Base-by-base conservation (phyloP, 805 yeast genomes). In the Hanseniaspora occidentalis region DNA sequence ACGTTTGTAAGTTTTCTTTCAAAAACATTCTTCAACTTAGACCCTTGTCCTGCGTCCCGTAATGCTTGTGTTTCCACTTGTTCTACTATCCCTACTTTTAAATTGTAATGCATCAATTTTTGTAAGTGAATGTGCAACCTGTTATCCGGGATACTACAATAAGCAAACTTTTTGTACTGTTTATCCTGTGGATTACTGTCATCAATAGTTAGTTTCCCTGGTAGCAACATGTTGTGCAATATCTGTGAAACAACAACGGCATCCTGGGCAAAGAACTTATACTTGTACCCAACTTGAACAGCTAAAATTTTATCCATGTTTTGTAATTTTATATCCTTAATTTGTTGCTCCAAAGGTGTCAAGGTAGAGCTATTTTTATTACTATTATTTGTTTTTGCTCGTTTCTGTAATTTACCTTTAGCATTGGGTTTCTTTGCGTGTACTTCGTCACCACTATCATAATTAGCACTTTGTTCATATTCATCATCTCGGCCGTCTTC, bases 241-340 rank as follows among this genome's bases (percentile, higher is more conserved):
- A 79, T 67, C 37, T 67, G 62, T 10, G 94, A 70, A 0, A 79
- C 95, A 4, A 64, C 61, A 11, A 65, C 67, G 0, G 97, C 96
- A 60, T 89, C 96, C 41, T 77, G 70, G 1, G 94, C 95, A 55
- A 75, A 84, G 45, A 88, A 78, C 52, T 83, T 84, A 61, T 77
- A 92, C 57, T 85, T 86, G 62, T 89, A 92, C 0, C 98, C 98
- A 2, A 84, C 94, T 55, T 92, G 92, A 20, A 89, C 69, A 0
- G 92, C 77, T 7, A 92, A 62, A 1, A 92, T 49, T 39, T 83
- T 83, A 48, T 84, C 95, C 39, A 53, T 53, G 53, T 89, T 62
- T 2, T 58, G 50, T 5, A 58, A 48, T 52, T 86, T 86, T 39
- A 92, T 61, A 2, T 76, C 79, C 22, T 77, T 62, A 44, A 77